These are phyloP conservation scores for Yamadazyma scolyti DNA, from an alignment of 805 yeast genomes.

Conservation along the genomic window DNA sequence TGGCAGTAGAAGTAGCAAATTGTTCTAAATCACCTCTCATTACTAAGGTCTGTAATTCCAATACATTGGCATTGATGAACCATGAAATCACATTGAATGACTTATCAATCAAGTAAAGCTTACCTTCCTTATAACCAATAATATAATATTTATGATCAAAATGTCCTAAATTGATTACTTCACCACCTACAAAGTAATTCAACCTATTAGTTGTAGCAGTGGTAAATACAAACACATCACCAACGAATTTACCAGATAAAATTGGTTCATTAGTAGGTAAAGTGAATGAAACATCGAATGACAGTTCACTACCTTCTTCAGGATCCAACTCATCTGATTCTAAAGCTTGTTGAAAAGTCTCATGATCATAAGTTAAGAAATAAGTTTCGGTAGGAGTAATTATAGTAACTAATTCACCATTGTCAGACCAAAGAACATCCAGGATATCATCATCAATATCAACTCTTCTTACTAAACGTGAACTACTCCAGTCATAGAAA, in stretches of 20 bases:
- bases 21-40: slow-evolving; percentile 91
- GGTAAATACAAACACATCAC: slow-evolving; percentile 93
- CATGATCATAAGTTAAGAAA: slow-evolving; percentile 71
- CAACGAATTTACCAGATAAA: slow-evolving; percentile 92
- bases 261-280: slow-evolving; percentile 65
- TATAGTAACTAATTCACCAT: slow-evolving; percentile 83
- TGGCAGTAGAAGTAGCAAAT: slow-evolving; percentile 25
- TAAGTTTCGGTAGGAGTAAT: slow-evolving; percentile 67
- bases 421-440: slow-evolving; percentile 88
- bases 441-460: slow-evolving; percentile 73
- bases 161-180: slow-evolving; percentile 87
- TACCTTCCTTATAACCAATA: slow-evolving; percentile 87
- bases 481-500: slow-evolving; percentile 93
- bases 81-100: slow-evolving; percentile 80
- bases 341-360: slow-evolving; percentile 59
- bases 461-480: slow-evolving; percentile 78
- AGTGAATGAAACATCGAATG: slow-evolving; percentile 82
- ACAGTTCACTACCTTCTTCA: slow-evolving; percentile 86
- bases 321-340: slow-evolving; percentile 56
- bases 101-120: slow-evolving; percentile 87
- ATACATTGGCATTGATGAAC: slow-evolving; percentile 75
- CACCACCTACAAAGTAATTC: slow-evolving; percentile 93
- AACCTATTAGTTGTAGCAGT: slow-evolving; percentile 76
- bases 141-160: slow-evolving; percentile 84
- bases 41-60: slow-evolving; percentile 94